Conservation (phyloP, 257 asterid species). For the Prunella vulgaris region DNA sequence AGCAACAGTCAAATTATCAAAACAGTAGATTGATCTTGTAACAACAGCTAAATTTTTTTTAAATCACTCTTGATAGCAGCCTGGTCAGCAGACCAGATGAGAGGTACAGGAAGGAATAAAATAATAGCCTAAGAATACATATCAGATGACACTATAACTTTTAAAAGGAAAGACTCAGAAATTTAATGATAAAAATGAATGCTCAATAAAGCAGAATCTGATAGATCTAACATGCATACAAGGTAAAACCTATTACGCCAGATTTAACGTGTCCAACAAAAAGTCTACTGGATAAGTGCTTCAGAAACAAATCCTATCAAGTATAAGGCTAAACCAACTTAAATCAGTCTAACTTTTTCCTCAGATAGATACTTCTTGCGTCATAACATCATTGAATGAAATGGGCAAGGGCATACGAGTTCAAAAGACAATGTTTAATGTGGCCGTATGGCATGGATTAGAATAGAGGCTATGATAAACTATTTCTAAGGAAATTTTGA, state of each 20-base stretch:
- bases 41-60: neutral
- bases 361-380: neutral
- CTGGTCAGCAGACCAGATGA: slow-evolving; percentile 5
- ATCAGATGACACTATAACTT: neutral
- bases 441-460: neutral
- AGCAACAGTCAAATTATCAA: slow-evolving; percentile 1
- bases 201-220: neutral
- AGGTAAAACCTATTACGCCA: neutral
- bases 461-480: neutral
- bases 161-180: neutral
- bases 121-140: neutral
- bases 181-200: neutral
- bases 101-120: neutral
- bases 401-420: neutral
- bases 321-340: neutral
- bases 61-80: neutral
- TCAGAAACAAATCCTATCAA: neutral
- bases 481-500: neutral
- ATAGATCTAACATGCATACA: neutral
- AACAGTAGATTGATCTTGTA: neutral
- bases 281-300: neutral
- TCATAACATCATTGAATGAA: neutral
- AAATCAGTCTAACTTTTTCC: neutral
- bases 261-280: neutral
- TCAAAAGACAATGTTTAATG: neutral